Base-by-base conservation (phyloP, 2,329 filamentous ascomycete species). In the Ampelomyces quisqualis region DNA sequence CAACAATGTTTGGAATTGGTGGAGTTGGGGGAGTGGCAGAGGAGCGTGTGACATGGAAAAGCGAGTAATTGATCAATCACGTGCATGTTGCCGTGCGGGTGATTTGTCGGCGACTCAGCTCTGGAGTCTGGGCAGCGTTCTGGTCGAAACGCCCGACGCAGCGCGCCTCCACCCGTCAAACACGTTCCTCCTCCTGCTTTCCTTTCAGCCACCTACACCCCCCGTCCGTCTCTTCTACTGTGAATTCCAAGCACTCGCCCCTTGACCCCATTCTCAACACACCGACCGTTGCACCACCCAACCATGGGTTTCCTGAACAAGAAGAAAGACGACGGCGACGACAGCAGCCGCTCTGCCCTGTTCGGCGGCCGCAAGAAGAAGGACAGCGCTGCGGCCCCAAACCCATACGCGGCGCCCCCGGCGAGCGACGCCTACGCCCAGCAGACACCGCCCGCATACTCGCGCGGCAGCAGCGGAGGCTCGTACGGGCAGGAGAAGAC, bases 341-440 rank as follows among this genome's bases (percentile, higher is more conserved):
- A 77, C 33, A 70, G 77, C 43, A 74, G 72, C 62, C 77, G 79
- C 63, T 71, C 70, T 41, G 77, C 78, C n/a, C 76, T 84, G 21
- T 83, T 84, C 55, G 78, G 79, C 50, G 71, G 71, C 51, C 70
- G 75, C 49, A 81, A 71, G 49, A 52, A 54, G 52, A 80, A 80
- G 62, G 74, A 71, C 39, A 70, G 77, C 19, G 70, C 73, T 19
- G 70, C 75, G 21, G 62, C 72, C 23, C 56, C 64, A 34, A 69
- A 83, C 58, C 80, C 53, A 29, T 57, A 60, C 38, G 57, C 57
- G 15, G 74, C 77, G 34, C 70, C 77, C 5, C 57, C 60, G 32
- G 57, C 68, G 38, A 66, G 69, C 38, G 77, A 82, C 55, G 74
- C 78, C 22, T 82, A 82, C 57, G 77, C 76, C 36, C 58, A 52